Conservation (phyloP, 106 monocot genomes). For the Phalaenopsis aphrodite region DNA sequence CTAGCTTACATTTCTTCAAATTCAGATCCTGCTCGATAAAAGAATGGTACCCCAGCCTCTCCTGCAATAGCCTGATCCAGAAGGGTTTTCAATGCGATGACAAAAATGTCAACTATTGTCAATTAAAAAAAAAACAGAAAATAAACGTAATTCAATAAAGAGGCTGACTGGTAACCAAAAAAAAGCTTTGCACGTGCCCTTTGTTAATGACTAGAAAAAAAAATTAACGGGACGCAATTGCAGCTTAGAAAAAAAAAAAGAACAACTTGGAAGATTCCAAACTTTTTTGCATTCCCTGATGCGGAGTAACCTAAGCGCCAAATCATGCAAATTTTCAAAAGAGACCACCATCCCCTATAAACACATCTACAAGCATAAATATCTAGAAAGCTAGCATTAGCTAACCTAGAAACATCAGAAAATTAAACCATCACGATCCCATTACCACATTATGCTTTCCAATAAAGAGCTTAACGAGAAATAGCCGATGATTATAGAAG, state of each 20-base stretch:
- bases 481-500: neutral
- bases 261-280: neutral
- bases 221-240: neutral
- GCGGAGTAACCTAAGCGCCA: neutral
- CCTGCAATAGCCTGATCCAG: constrained; percentile 89
- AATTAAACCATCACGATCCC: neutral
- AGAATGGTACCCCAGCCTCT: constrained; percentile 98
- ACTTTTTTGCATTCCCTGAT: neutral
- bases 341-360: neutral
- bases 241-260: neutral
- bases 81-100: constrained; percentile 2
- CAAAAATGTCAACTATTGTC: neutral
- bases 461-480: neutral
- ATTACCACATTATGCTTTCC: neutral
- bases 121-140: neutral
- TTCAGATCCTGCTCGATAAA: constrained; percentile 98
- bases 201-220: neutral
- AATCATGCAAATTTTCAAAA: neutral
- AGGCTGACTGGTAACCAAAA: neutral
- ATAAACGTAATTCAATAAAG: neutral
- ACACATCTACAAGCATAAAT: neutral
- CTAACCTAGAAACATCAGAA: neutral
- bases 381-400: neutral
- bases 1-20: constrained; percentile 97
- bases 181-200: neutral